Evolutionary conservation across 2,329 filamentous ascomycete genomes (phyloP).

Genomic region (Arthrobotrys iridis): DNA sequence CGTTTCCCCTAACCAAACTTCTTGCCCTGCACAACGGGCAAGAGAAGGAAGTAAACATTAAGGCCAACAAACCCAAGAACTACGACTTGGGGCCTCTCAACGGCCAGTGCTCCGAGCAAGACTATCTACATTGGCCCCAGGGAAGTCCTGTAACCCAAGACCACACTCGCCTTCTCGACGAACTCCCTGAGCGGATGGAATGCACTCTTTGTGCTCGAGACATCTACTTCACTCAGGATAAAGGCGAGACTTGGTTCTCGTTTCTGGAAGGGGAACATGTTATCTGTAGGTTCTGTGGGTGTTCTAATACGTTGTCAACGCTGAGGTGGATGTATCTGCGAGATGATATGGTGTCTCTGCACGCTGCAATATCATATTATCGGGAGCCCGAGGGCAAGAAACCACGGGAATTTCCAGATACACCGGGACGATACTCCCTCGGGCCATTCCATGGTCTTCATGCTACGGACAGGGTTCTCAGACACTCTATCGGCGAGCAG

Average conservation of each 20-base stretch:
- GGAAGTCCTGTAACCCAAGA: conserved; percentile 6
- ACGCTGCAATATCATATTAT: conserved; percentile 24
- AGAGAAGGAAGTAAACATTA: background rate
- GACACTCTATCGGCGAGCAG: conserved; percentile 27
- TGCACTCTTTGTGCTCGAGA: conserved; percentile 39
- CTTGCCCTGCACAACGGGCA: background rate
- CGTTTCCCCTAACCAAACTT: conserved; percentile 15
- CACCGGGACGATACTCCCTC: conserved; percentile 22
- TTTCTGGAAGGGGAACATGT: conserved; percentile 34
- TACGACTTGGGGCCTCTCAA: conserved; percentile 34
- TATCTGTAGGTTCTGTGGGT: conserved; percentile 41
- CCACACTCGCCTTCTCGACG: conserved; percentile 34
- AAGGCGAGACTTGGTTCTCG: conserved; percentile 44
- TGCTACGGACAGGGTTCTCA: conserved; percentile 27
- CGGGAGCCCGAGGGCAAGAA: conserved; percentile 10
- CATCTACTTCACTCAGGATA: conserved; percentile 43
- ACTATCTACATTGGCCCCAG: conserved; percentile 47
- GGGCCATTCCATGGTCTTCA: conserved; percentile 23
- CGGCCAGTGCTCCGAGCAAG: background rate
- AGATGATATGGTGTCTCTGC: conserved; percentile 31
- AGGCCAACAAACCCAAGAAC: conserved; percentile 3
- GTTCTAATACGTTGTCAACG: conserved; percentile 29
- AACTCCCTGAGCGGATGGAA: conserved; percentile 38
- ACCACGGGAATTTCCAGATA: conserved; percentile 26
- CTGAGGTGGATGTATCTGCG: conserved; percentile 46